Conservation (phyloP, 768 basidiomycete species). For the Scleroderma bovista region DNA sequence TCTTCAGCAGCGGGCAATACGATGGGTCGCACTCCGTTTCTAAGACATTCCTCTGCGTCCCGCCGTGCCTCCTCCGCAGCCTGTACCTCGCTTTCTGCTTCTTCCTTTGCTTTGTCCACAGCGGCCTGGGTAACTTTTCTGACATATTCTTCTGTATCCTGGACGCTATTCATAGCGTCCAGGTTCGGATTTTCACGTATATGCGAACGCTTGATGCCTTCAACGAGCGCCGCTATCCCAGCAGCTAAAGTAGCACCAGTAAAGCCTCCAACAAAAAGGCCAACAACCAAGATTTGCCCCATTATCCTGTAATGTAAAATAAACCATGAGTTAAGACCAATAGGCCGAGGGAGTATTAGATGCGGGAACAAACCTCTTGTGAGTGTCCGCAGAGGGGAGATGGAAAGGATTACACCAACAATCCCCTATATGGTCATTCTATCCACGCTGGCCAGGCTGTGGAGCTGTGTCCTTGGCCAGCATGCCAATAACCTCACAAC, state of each 20-base stretch:
- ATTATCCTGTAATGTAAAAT: not conserved
- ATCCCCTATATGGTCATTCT: no score
- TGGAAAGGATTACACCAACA: no score
- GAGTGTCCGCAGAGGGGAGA: no score
- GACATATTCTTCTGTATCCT: not conserved
- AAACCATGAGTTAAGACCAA: not conserved
- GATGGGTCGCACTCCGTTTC: conserved; percentile 10
- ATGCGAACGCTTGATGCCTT: not conserved
- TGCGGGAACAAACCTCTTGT: no score
- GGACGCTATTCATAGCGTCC: not conserved
- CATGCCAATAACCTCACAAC: no score
- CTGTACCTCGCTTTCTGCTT: not conserved
- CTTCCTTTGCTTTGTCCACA: not conserved
- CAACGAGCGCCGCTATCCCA: not conserved
- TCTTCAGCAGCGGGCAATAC: conserved; percentile 12
- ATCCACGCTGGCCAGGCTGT: no score
- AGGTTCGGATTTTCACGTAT: not conserved
- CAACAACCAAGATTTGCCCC: not conserved
- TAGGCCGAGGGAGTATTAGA: no score
- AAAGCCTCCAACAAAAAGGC: not conserved
- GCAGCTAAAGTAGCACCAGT: not conserved
- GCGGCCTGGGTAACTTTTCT: not conserved
- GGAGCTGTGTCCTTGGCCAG: no score
- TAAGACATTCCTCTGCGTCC: conserved; percentile 4
- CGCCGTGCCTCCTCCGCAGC: conserved; percentile 1